Conservation (phyloP, 352 stramenopile species). For the Globisporangium parvum region DNA sequence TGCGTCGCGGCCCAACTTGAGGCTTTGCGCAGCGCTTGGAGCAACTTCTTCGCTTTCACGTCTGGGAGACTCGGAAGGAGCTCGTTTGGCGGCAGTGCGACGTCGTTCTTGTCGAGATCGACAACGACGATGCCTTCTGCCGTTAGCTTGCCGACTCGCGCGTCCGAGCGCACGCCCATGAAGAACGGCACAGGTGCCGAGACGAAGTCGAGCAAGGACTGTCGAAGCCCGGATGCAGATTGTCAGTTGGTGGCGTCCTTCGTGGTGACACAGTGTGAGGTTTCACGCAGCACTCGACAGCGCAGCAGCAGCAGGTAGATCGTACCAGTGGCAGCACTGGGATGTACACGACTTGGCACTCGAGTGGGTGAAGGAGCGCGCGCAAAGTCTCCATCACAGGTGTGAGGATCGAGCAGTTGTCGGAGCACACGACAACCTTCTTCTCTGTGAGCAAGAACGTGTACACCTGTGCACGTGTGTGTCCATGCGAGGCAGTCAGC, state of each 20-base stretch:
- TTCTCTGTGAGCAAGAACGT: conserved; percentile 58
- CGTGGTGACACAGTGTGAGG: not conserved
- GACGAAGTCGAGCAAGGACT: conserved; percentile 68
- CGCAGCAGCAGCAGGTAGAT: not conserved
- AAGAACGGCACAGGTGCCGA: conserved; percentile 73
- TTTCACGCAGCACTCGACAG: not conserved
- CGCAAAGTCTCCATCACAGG: conserved; percentile 58
- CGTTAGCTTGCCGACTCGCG: conserved; percentile 29
- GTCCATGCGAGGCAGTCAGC: too few species aligned
- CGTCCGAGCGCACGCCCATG: conserved; percentile 55
- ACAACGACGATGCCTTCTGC: conserved; percentile 60
- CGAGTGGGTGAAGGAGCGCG: conserved; percentile 55
- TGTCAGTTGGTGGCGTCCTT: not conserved
- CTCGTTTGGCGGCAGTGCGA: conserved; percentile 35
- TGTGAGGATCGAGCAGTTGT: conserved; percentile 50
- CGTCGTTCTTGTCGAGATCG: conserved; percentile 62
- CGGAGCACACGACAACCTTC: conserved; percentile 59
- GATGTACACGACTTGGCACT: conserved; percentile 74
- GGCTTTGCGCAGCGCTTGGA: conserved; percentile 44
- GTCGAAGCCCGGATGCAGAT: not conserved
- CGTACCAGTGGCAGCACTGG: conserved; percentile 55
- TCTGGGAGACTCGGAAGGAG: conserved; percentile 45
- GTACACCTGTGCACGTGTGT: conserved; percentile 27
- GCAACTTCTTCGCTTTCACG: conserved; percentile 50
- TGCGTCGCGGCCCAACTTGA: conserved; percentile 40